phyloP scores from a whole-genome alignment of 1,284 basidiomycete species.

The Sphaerobolus stellatus region DNA sequence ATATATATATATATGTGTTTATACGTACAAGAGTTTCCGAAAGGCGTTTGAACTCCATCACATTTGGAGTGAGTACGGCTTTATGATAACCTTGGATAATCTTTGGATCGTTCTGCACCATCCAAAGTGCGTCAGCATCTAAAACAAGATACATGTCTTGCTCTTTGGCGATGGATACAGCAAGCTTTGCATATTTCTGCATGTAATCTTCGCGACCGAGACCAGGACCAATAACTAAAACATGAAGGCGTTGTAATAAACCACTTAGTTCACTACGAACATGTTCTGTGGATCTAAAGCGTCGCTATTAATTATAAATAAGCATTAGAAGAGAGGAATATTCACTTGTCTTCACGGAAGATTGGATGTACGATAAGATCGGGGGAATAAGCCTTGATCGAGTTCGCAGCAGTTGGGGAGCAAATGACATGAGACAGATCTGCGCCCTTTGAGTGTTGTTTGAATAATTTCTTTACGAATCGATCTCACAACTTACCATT shows the following conservation, averaged over 20 bases:
- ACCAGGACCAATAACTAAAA: slow-evolving; percentile 90
- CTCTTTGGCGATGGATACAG: slow-evolving; percentile 46
- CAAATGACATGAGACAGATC: slow-evolving; percentile 98
- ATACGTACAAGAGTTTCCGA: slow-evolving; percentile 66
- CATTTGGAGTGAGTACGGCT: slow-evolving; percentile 89
- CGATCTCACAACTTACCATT: slow-evolving; percentile 49
- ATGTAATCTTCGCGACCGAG: slow-evolving; percentile 89
- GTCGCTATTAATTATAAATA: slow-evolving; percentile 4
- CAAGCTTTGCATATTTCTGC: slow-evolving; percentile 70
- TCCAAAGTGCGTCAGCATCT: slow-evolving; percentile 88
- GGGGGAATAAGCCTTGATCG: slow-evolving; percentile 95
- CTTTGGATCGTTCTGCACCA: slow-evolving; percentile 73
- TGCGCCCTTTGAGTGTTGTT: slow-evolving; percentile 59
- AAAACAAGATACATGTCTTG: slow-evolving; percentile 86
- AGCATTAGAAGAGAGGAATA: slow-evolving; percentile 6
- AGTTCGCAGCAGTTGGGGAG: slow-evolving; percentile 82
- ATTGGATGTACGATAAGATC: slow-evolving; percentile 97
- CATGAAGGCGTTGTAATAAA: slow-evolving; percentile 84
- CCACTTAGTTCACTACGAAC: slow-evolving; percentile 55
- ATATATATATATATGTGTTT: not conserved
- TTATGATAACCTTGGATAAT: slow-evolving; percentile 79
- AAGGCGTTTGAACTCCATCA: slow-evolving; percentile 89
- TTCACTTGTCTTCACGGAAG: slow-evolving; percentile 55
- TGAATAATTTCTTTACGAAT: slow-evolving; percentile 4
- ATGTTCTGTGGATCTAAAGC: slow-evolving; percentile 41